Conservation (phyloP, 805 yeast genomes). For the Cyberlindnera japonica region DNA sequence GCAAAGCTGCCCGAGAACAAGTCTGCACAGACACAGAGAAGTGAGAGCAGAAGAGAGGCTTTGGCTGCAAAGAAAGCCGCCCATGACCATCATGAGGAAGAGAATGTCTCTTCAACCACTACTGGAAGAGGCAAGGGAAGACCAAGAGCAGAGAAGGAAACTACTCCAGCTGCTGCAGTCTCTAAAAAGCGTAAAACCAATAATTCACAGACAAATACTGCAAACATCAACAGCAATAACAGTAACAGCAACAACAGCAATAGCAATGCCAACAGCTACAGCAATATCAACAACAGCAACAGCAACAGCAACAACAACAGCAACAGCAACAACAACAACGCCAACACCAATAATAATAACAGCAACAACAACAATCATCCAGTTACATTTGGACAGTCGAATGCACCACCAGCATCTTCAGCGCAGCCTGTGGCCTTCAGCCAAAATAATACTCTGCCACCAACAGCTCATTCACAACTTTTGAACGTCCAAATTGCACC, state of each 20-base stretch:
- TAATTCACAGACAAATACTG: too few species aligned
- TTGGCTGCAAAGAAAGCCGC: constrained; percentile 81
- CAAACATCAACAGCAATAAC: background rate
- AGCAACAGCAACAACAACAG: constrained; percentile 24
- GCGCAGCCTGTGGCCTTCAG: too few species aligned
- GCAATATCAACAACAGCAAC: constrained; percentile 18
- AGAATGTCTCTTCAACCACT: constrained; percentile 13
- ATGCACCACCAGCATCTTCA: background rate
- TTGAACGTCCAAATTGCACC: background rate
- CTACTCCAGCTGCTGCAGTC: constrained; percentile 24
- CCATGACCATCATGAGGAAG: constrained; percentile 27
- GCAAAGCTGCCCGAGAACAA: constrained; percentile 46
- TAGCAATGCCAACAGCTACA: constrained; percentile 10
- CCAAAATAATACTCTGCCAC: background rate
- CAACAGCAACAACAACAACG: constrained; percentile 23
- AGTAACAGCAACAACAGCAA: background rate
- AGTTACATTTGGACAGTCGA: background rate
- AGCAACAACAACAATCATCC: background rate
- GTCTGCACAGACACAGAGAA: constrained; percentile 70
- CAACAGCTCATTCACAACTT: background rate
- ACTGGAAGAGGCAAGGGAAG: constrained; percentile 19
- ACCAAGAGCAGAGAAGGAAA: constrained; percentile 23
- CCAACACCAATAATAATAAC: constrained; percentile 18
- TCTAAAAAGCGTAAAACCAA: constrained; percentile 26
- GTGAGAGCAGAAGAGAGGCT: constrained; percentile 89